These are phyloP conservation scores for Moesziomyces globuligerus DNA, from an alignment of 1,284 basidiomycete species.

Conservation along the genomic window DNA sequence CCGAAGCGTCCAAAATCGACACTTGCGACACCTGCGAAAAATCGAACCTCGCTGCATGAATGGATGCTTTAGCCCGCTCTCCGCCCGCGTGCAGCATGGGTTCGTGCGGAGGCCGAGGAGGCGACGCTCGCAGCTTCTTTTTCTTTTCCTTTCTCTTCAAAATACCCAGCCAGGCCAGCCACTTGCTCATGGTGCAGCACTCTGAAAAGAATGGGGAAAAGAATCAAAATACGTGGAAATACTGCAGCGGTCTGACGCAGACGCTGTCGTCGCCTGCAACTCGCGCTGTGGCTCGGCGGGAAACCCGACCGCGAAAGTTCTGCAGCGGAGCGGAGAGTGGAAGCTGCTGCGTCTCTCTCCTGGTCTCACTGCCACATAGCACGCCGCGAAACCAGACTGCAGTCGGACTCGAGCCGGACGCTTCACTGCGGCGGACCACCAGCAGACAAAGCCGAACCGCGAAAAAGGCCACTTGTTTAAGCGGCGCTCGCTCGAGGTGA, in stretches of 20 bases:
- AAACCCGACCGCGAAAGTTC: constrained; percentile 4
- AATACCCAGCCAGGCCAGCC: too few relatives aligned
- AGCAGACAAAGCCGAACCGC: constrained; percentile 22
- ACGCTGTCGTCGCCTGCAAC: not conserved
- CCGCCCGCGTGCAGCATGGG: not conserved
- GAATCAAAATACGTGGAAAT: too few relatives aligned
- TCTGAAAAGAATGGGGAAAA: too few relatives aligned
- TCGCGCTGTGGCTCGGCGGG: not conserved
- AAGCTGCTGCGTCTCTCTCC: not conserved
- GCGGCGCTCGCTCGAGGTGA: not conserved
- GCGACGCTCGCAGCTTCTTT: not conserved
- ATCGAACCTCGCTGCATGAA: not conserved
- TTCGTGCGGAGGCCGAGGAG: not conserved
- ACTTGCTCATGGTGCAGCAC: too few relatives aligned
- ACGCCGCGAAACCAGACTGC: too few relatives aligned
- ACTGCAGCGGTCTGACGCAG: too few relatives aligned
- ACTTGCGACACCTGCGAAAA: not conserved
- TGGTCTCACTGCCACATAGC: not conserved
- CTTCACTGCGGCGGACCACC: constrained; percentile 4
- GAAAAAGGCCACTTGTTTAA: too few relatives aligned
- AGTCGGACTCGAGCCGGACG: not conserved
- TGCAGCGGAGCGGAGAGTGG: constrained; percentile 27
- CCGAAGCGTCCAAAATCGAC: not conserved
- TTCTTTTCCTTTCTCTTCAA: not conserved
- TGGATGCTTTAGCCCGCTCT: not conserved